Percentiles rank a stretch among this genome's conserved stretches.
Evolutionary conservation across 768 basidiomycete species (phyloP).

Genomic region (Pleurotus eryngii): DNA sequence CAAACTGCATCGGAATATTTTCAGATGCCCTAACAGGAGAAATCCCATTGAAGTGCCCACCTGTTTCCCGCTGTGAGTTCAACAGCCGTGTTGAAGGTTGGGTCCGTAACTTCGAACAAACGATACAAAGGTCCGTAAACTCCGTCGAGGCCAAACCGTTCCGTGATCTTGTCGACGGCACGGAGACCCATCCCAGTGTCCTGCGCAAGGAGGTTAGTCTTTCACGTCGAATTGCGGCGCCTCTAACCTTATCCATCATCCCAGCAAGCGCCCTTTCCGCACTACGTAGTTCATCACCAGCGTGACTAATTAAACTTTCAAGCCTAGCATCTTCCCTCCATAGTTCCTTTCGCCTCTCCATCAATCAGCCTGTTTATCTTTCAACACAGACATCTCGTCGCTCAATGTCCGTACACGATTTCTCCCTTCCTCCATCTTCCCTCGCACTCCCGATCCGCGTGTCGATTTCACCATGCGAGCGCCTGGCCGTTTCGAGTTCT

Average conservation of each 20-base stretch:
- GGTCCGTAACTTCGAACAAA: constrained; percentile 85
- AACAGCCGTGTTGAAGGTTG: constrained; percentile 86
- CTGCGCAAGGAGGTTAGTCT: constrained; percentile 33
- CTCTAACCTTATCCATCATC: constrained; percentile 93
- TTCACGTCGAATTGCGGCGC: not conserved
- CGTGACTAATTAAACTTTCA: constrained; percentile 71
- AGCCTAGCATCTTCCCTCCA: constrained; percentile 96
- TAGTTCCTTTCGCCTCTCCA: constrained; percentile 83
- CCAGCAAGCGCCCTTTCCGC: constrained; percentile 77
- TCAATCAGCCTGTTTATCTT: constrained; percentile 67
- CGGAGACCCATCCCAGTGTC: constrained; percentile 88
- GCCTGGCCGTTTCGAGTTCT: constrained; percentile 47
- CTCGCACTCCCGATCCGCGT: constrained; percentile 54
- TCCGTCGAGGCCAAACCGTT: constrained; percentile 69
- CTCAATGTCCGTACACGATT: constrained; percentile 51
- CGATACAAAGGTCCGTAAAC: constrained; percentile 95
- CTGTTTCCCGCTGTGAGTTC: constrained; percentile 96
- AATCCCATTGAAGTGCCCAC: constrained; percentile 31
- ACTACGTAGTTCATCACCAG: constrained; percentile 73
- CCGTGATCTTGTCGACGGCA: constrained; percentile 82
- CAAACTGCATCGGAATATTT: constrained; percentile 45
- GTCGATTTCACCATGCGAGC: constrained; percentile 54
- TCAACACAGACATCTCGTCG: constrained; percentile 58
- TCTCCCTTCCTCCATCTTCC: constrained; percentile 64
- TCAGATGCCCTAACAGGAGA: no score